Evolutionary conservation across 345 rosid species (phyloP).

Genomic region (Arabis alpina): DNA sequence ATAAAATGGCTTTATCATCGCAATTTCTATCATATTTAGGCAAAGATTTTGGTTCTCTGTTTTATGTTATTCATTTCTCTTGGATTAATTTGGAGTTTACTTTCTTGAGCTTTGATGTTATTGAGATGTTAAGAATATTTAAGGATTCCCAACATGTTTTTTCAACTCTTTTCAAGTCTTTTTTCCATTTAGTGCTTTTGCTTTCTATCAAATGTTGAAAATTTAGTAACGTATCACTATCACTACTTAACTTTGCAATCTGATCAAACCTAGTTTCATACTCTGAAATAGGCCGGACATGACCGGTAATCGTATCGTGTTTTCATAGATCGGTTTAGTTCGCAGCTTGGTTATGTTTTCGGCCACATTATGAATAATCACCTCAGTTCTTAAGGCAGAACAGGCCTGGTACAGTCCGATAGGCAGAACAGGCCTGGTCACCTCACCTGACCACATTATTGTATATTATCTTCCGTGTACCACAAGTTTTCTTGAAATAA

Average conservation of each 20-base stretch:
- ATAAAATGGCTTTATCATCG: constrained; percentile 25
- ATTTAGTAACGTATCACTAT: no score
- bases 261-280: no score
- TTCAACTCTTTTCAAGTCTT: background rate
- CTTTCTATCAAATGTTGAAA: background rate
- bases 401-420: background rate
- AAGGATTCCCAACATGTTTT: constrained; percentile 29
- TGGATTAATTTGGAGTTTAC: constrained; percentile 20
- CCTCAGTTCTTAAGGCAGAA: no score
- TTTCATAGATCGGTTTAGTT: no score
- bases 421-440: no score
- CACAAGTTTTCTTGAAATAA: constrained; percentile 17
- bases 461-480: constrained; percentile 20
- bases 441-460: no score
- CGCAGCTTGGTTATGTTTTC: no score
- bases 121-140: constrained; percentile 14
- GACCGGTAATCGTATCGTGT: no score
- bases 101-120: constrained; percentile 1
- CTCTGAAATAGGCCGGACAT: no score
- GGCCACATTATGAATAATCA: no score
- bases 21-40: constrained; percentile 26
- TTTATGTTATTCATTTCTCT: constrained; percentile 19
- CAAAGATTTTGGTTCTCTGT: constrained; percentile 34
- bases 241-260: no score
- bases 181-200: background rate